Evolutionary conservation across 148 eudicot species (phyloP).

Genomic region (Dysphania ambrosioides): DNA sequence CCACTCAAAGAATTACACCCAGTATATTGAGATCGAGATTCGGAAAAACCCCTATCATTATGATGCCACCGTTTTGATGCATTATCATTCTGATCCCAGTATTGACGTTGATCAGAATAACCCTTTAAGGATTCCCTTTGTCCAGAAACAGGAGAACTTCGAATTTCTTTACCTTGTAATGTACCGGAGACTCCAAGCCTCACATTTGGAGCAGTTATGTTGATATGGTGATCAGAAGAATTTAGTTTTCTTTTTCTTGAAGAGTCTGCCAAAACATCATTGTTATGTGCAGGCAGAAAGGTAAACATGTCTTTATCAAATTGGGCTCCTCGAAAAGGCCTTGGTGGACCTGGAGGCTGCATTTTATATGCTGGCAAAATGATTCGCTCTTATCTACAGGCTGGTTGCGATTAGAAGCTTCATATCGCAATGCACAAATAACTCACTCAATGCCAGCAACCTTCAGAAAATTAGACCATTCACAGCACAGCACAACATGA

Average conservation of each 20-base stretch:
- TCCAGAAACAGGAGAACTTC: slow-evolving; percentile 16
- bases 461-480: slow-evolving; percentile 12
- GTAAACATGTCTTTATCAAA: slow-evolving; percentile 38
- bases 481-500: slow-evolving; percentile 19
- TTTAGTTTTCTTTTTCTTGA: slow-evolving; percentile 41
- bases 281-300: slow-evolving; percentile 21
- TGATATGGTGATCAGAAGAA: slow-evolving; percentile 27
- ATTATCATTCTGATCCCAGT: slow-evolving; percentile 27
- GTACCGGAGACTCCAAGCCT: slow-evolving; percentile 18
- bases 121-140: slow-evolving; percentile 26
- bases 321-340: slow-evolving; percentile 24
- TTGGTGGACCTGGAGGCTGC: slow-evolving; percentile 32
- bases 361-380: slow-evolving; percentile 21
- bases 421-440: slow-evolving; percentile 7
- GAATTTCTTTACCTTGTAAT: slow-evolving; percentile 27
- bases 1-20: slow-evolving; percentile 30
- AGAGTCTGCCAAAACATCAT: slow-evolving; percentile 22
- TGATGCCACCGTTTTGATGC: slow-evolving; percentile 22
- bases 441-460: slow-evolving; percentile 4
- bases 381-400: background rate
- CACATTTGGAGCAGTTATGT: slow-evolving; percentile 15
- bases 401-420: background rate
- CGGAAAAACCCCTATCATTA: slow-evolving; percentile 25
- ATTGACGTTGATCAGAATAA: slow-evolving; percentile 27
- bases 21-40: slow-evolving; percentile 15